phyloP scores from a whole-genome alignment of 305 asterid species.

The Solanum hybrid region DNA sequence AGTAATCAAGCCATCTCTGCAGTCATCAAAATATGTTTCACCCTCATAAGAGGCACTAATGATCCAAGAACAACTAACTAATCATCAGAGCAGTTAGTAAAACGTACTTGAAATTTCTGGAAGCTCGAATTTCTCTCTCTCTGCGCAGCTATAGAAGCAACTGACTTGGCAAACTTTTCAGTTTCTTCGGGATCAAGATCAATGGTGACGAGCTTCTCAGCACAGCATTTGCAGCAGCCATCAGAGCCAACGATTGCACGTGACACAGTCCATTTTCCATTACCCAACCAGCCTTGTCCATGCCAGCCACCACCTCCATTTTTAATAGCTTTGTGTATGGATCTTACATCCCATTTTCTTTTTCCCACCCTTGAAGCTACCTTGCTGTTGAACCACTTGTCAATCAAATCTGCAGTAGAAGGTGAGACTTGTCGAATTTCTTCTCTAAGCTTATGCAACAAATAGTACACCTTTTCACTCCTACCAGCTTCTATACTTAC shows the following conservation, averaged over 20 bases:
- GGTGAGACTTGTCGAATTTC: constrained; percentile 63
- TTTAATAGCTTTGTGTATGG: constrained; percentile 36
- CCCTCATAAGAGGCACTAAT: constrained; percentile 12
- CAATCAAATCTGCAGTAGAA: constrained; percentile 56
- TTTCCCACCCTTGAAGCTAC: constrained; percentile 63
- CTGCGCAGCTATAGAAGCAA: constrained; percentile 61
- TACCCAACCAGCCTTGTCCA: constrained; percentile 78
- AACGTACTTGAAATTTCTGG: constrained; percentile 70
- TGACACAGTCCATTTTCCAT: constrained; percentile 54
- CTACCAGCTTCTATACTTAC: constrained; percentile 53
- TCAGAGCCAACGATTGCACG: constrained; percentile 46
- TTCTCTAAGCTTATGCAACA: constrained; percentile 65
- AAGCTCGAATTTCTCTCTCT: constrained; percentile 61
- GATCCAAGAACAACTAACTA: constrained; percentile 6
- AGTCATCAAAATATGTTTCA: constrained; percentile 10
- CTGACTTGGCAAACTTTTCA: constrained; percentile 62
- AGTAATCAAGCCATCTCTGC: constrained; percentile 83
- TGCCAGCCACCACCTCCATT: constrained; percentile 93
- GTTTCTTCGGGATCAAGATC: constrained; percentile 82
- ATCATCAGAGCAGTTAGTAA: constrained; percentile 2
- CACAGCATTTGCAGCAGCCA: constrained; percentile 64
- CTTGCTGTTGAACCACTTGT: constrained; percentile 69
- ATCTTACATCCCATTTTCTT: constrained; percentile 52
- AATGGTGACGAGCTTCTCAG: constrained; percentile 55
- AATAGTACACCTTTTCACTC: constrained; percentile 58